Evolutionary conservation across 2,329 filamentous ascomycete genomes (phyloP).

Genomic region (Verticillium nubilum): DNA sequence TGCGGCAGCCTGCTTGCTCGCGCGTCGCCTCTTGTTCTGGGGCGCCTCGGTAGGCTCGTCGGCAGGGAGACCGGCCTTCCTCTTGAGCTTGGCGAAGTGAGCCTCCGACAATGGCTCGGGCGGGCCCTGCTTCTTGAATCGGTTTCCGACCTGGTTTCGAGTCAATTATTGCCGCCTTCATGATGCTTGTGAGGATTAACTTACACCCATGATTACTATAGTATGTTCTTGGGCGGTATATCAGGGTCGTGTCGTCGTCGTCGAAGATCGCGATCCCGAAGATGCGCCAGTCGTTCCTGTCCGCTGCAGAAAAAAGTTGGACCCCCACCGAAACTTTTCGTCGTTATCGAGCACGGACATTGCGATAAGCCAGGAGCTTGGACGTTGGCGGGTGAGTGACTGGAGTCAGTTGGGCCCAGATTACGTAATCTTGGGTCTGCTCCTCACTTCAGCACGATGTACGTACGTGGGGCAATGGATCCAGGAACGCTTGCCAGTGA

Average conservation of each 20-base stretch:
- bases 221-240: not conserved
- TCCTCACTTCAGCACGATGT: not conserved
- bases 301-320: slow-evolving; percentile 13
- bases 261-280: not conserved
- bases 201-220: not conserved
- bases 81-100: slow-evolving; percentile 73
- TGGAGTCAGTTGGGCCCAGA: not conserved
- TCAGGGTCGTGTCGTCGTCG: not conserved
- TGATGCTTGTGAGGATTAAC: not conserved
- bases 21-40: slow-evolving; percentile 58
- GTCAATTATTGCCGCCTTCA: not conserved
- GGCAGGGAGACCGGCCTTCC: slow-evolving; percentile 71
- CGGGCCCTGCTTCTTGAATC: slow-evolving; percentile 92
- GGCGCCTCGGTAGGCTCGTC: slow-evolving; percentile 49
- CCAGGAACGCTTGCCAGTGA: not conserved
- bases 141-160: slow-evolving; percentile 57
- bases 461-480: not conserved
- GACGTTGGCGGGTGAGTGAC: not conserved
- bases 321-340: slow-evolving; percentile 35
- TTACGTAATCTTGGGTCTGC: not conserved
- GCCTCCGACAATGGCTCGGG: slow-evolving; percentile 79
- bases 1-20: slow-evolving; percentile 28
- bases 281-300: not conserved
- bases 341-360: slow-evolving; percentile 12
- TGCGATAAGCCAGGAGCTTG: not conserved